phyloP scores from a whole-genome alignment of 2,329 filamentous ascomycete genomes.

The Pseudogymnoascus verrucosus region DNA sequence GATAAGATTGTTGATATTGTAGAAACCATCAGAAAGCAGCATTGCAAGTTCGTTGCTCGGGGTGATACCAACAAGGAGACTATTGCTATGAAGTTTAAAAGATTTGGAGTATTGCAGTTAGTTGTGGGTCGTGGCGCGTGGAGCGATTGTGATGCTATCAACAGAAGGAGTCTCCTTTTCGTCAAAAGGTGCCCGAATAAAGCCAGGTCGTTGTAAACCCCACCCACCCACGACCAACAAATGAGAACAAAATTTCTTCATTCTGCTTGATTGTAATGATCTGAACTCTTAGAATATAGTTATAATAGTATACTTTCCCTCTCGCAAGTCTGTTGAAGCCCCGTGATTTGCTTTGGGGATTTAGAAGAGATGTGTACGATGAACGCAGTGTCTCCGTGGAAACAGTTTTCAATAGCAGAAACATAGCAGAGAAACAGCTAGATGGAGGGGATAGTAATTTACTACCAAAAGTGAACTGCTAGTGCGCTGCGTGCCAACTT shows the following conservation, averaged over 20 bases:
- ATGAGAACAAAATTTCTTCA: background rate
- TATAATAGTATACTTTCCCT: background rate
- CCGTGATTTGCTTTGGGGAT: background rate
- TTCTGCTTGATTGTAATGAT: background rate
- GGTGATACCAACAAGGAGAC: background rate
- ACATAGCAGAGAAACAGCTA: background rate
- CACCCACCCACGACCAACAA: background rate
- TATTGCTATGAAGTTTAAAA: background rate
- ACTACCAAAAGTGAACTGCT: background rate
- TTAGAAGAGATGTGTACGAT: background rate
- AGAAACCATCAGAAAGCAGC: no score
- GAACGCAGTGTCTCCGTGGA: background rate
- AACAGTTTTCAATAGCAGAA: background rate
- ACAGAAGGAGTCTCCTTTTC: background rate
- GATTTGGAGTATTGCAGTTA: background rate
- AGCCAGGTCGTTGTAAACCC: background rate
- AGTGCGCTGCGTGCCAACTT: background rate
- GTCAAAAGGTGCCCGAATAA: background rate
- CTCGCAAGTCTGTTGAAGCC: background rate
- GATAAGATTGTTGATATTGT: background rate
- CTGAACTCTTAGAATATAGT: background rate
- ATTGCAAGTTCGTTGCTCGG: background rate
- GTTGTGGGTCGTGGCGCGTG: background rate
- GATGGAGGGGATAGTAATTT: background rate
- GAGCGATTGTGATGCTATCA: background rate